These are phyloP conservation scores for Lablab purpureus DNA, from an alignment of 306 rosid species.

Conservation along the genomic window DNA sequence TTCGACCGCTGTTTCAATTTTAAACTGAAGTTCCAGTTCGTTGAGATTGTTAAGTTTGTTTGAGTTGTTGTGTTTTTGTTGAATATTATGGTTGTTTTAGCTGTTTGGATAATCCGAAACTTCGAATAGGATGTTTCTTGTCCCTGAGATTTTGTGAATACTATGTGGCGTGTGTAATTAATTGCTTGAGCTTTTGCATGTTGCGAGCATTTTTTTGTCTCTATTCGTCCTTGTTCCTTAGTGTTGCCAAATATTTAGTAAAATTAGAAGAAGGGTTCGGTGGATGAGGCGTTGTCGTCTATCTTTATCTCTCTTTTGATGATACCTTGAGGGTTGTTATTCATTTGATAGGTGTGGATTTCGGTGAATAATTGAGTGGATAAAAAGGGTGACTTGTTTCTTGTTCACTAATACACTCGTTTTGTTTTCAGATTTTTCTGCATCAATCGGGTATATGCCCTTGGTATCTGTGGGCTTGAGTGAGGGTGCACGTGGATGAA, in stretches of 20 bases:
- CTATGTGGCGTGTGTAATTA: not conserved
- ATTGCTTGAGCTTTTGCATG: not conserved
- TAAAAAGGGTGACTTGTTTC: not conserved
- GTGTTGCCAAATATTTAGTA: slow-evolving; percentile 6
- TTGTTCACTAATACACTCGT: slow-evolving; percentile 27
- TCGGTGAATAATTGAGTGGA: slow-evolving; percentile 19
- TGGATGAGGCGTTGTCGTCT: not conserved
- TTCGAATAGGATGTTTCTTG: not conserved
- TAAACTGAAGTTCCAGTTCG: not conserved
- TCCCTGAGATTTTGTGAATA: not conserved
- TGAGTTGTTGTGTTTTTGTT: not conserved
- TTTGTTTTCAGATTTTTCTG: slow-evolving; percentile 48
- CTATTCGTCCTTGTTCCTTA: slow-evolving; percentile 12
- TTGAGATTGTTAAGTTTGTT: not conserved
- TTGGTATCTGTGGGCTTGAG: slow-evolving; percentile 31
- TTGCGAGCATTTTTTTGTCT: not conserved
- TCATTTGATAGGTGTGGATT: slow-evolving; percentile 26
- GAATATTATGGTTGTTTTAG: slow-evolving; percentile 22
- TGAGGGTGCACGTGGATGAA: slow-evolving; percentile 35
- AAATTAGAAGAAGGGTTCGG: not conserved
- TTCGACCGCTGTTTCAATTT: slow-evolving; percentile 37
- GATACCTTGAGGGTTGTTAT: not conserved
- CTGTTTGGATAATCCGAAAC: slow-evolving; percentile 41
- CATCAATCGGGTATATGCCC: slow-evolving; percentile 16
- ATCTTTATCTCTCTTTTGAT: not conserved